Percentiles rank a stretch among this genome's conserved stretches.
Conservation (phyloP, 2,329 filamentous ascomycete species). For the Stachybotrys elegans region DNA sequence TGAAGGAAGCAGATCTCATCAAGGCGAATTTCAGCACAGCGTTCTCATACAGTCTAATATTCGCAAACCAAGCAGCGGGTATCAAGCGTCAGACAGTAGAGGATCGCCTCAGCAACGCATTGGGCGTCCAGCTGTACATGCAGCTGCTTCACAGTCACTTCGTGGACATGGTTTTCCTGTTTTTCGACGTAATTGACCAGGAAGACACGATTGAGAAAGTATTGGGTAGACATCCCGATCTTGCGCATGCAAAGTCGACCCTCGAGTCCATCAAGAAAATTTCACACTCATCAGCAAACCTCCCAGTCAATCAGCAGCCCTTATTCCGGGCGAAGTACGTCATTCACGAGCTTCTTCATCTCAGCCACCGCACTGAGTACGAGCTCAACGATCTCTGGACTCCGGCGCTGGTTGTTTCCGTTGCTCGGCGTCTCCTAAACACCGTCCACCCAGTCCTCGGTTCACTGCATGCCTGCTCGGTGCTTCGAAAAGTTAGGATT, state of each 20-base stretch:
- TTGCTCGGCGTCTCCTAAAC: constrained; percentile 74
- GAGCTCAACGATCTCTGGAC: constrained; percentile 68
- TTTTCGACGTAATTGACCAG: constrained; percentile 74
- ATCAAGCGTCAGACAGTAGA: constrained; percentile 52
- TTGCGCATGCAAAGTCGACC: constrained; percentile 56
- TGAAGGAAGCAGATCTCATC: constrained; percentile 53
- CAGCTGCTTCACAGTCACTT: constrained; percentile 64
- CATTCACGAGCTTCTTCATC: constrained; percentile 65
- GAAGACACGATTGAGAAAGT: constrained; percentile 68
- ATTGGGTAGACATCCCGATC: constrained; percentile 54
- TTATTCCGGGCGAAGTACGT: constrained; percentile 77
- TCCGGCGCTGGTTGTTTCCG: constrained; percentile 65
- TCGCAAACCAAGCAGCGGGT: constrained; percentile 28
- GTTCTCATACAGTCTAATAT: constrained; percentile 78
- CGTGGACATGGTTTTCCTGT: constrained; percentile 67
- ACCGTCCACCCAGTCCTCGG: constrained; percentile 79
- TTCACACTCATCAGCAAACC: constrained; percentile 56
- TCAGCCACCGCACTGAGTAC: constrained; percentile 69
- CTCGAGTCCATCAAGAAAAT: constrained; percentile 66
- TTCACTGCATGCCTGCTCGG: constrained; percentile 78
- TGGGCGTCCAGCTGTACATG: constrained; percentile 63
- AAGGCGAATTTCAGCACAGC: constrained; percentile 68
- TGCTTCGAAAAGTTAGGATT: constrained; percentile 80
- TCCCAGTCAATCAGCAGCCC: constrained; percentile 81
- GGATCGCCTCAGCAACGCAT: constrained; percentile 58